Evolutionary conservation across 1,284 basidiomycete genomes (phyloP), one percentile per base, ranked within the genome.

Genomic region (Cryptococcus hybrid): DNA sequence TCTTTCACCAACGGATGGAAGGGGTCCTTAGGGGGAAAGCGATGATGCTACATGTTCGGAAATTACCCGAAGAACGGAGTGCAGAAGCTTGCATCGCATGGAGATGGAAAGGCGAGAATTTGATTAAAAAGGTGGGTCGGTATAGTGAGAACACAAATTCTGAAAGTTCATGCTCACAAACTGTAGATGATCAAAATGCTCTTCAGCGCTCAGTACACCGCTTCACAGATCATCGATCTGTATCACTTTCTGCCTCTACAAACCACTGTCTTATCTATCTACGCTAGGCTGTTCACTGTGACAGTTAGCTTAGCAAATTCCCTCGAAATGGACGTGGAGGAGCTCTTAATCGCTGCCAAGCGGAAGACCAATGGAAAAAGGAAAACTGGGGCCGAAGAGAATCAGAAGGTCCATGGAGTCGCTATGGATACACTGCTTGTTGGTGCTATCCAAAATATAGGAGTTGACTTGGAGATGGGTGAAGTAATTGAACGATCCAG

Each of bases 201-300:
- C 9, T 56, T 49, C 47, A 55, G 50, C 11, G 58, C 58, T 6
- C 44, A 57, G 6, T 75, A 70, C 85, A 84, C 89, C 90, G 63
- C 55, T 5, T 37, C 43, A 9, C 58, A 63, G 39, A 55, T 64
- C 15, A 61, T 63, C 58, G 58, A 60, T 35, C 52, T 62, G 9
- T 56, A 54, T n/a, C 61, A 63, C 40, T 76, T 76, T 52, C 53
- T 76, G 4, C 74, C 74, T 3, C 63, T 74, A 4, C 73, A 75
- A 38, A 66, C 66, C 5, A 48, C 60, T 15, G 57, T 69, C 1
- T 5, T 74, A 1, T 61, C 67, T 1, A 57, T 63, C 7, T 76
- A 74, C 53, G 61, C 64, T 13, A 58, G 74, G 5, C 58, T 76
- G 2, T 65, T 68, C 45, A 57, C 68, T 6, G 55, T 74, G 1